Percentiles rank a stretch among this genome's conserved stretches.
These are phyloP conservation scores for Dactylellina parvicollis DNA, from an alignment of 2,329 filamentous ascomycete genomes.

Conservation along the genomic window DNA sequence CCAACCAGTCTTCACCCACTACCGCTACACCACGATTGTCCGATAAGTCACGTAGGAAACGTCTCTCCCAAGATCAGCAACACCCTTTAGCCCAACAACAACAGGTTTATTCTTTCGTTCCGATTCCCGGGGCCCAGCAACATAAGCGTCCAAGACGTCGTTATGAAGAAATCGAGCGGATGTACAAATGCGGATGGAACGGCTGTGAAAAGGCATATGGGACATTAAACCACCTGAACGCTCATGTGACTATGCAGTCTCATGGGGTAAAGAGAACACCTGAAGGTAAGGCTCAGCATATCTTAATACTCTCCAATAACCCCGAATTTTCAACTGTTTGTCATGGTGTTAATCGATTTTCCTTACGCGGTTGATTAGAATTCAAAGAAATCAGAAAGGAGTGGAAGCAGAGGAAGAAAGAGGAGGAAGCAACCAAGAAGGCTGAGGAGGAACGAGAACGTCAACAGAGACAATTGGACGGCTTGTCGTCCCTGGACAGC, in stretches of 20 bases:
- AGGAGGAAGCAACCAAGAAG: slow-evolving; percentile 90
- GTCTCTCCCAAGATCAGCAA: slow-evolving; percentile 56
- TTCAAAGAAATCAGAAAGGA: slow-evolving; percentile 99
- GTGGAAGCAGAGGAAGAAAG: slow-evolving; percentile 99
- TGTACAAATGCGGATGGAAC: slow-evolving; percentile 99
- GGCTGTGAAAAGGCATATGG: slow-evolving; percentile 99
- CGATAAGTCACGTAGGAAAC: slow-evolving; percentile 50
- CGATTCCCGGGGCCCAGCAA: slow-evolving; percentile 94
- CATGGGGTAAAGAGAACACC: slow-evolving; percentile 94
- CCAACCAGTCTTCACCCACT: slow-evolving; percentile 52
- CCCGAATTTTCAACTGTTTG: no score
- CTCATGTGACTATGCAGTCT: slow-evolving; percentile 98
- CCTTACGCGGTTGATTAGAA: no score
- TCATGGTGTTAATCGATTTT: no score
- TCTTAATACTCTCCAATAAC: slow-evolving; percentile 43
- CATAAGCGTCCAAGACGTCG: slow-evolving; percentile 92
- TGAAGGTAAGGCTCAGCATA: slow-evolving; percentile 76
- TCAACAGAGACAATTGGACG: slow-evolving; percentile 65
- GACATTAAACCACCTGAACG: slow-evolving; percentile 95
- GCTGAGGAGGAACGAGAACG: slow-evolving; percentile 85
- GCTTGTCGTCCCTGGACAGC: slow-evolving; percentile 67
- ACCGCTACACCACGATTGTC: slow-evolving; percentile 47
- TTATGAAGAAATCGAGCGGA: slow-evolving; percentile 98
- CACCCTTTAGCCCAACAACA: slow-evolving; percentile 64
- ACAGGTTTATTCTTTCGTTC: slow-evolving; percentile 98